phyloP scores from a whole-genome alignment of 306 rosid genomes.

The Corylus avellana region DNA sequence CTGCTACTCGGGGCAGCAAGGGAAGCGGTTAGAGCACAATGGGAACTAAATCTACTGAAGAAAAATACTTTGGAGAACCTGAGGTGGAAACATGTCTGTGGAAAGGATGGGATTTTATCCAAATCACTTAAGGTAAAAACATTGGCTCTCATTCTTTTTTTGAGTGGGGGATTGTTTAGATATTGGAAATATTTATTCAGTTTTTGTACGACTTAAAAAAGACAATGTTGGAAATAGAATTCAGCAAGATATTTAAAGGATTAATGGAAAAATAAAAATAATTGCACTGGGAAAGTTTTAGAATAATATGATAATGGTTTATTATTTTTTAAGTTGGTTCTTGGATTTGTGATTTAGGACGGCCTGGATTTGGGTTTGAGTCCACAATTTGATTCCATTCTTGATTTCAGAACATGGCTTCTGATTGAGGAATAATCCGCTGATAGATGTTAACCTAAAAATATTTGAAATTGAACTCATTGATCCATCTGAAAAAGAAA shows the following conservation, averaged over 20 bases:
- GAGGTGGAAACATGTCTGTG: slow-evolving; percentile 81
- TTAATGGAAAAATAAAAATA: neutral
- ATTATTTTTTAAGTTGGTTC: neutral
- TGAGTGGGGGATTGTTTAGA: slow-evolving; percentile 7
- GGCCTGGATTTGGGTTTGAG: neutral
- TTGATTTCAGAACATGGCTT: neutral
- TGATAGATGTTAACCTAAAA: neutral
- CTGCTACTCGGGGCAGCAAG: slow-evolving; percentile 97
- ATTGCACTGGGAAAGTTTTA: neutral
- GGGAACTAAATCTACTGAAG: slow-evolving; percentile 89
- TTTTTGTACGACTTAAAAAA: neutral
- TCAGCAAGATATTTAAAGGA: neutral
- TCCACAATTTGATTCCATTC: neutral
- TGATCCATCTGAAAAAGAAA: neutral
- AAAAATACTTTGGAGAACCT: slow-evolving; percentile 75
- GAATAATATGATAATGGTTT: neutral
- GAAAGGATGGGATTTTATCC: slow-evolving; percentile 81
- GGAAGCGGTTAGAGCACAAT: slow-evolving; percentile 96
- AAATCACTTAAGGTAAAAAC: slow-evolving; percentile 76
- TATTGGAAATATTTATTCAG: slow-evolving; percentile 7
- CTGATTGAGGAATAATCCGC: neutral
- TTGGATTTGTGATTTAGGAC: neutral
- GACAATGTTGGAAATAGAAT: slow-evolving; percentile 1
- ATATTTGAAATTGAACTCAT: neutral
- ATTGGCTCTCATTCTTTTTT: slow-evolving; percentile 25